These are phyloP conservation scores for Fusarium cicatricum DNA, from an alignment of 2,329 filamentous ascomycete species.

Conservation along the genomic window DNA sequence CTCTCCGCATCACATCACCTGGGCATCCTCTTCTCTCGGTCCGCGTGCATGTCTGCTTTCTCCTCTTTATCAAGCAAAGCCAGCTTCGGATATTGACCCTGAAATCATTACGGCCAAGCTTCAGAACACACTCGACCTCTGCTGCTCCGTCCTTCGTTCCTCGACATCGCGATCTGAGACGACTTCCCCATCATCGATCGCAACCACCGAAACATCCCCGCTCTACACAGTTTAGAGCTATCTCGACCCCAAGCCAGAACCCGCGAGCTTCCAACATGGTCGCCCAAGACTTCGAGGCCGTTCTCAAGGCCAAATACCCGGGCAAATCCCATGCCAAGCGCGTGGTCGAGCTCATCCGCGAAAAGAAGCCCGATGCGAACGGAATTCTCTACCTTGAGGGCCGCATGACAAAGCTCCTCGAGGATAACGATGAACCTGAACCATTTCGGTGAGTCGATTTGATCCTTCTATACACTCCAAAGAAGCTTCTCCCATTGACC, in stretches of 20 bases:
- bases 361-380: constrained; percentile 67
- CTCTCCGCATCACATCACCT: too few relatives aligned
- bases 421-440: constrained; percentile 86
- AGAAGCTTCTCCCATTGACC: not conserved
- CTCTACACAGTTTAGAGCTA: constrained; percentile 10
- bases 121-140: not conserved
- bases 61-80: constrained; percentile 1
- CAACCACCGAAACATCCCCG: constrained; percentile 3
- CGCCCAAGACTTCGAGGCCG: constrained; percentile 56
- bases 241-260: not conserved
- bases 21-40: constrained; percentile 1
- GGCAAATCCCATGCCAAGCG: constrained; percentile 86
- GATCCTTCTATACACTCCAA: not conserved
- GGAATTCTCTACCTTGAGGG: constrained; percentile 91
- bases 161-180: not conserved
- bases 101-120: not conserved
- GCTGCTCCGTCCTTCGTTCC: too few relatives aligned
- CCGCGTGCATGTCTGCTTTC: not conserved
- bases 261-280: constrained; percentile 42
- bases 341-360: constrained; percentile 80
- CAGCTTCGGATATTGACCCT: not conserved
- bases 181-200: not conserved
- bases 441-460: constrained; percentile 74
- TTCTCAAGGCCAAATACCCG: constrained; percentile 74
- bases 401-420: constrained; percentile 79